A percentile compares a stretch with the other conserved stretches of the same genome.
These are phyloP conservation scores for Hamamelis virginiana DNA, from an alignment of 164 flowering plant genomes.

Conservation along the genomic window DNA sequence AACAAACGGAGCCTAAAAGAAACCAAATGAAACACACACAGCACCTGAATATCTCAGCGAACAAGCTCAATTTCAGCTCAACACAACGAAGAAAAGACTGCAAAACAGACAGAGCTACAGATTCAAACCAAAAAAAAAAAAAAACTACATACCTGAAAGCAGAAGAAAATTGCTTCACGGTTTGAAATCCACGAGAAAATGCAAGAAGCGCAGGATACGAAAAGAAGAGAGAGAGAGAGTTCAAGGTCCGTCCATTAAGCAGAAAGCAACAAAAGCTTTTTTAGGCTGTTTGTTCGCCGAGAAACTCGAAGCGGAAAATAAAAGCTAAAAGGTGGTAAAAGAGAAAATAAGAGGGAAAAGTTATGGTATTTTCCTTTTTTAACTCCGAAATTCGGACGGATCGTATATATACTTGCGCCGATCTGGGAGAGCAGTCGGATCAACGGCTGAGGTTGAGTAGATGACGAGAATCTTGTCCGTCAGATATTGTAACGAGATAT, in stretches of 20 bases:
- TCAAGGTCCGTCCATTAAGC: slow-evolving; percentile 62
- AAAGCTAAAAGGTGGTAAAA: slow-evolving; percentile 17
- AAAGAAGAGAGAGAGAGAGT: slow-evolving; percentile 11
- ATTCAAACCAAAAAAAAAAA: too few species aligned
- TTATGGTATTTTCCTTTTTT: not conserved
- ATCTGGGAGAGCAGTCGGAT: slow-evolving; percentile 10
- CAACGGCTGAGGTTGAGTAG: slow-evolving; percentile 6
- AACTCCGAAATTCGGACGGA: slow-evolving; percentile 1
- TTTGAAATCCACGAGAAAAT: not conserved
- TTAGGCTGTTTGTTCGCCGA: slow-evolving; percentile 21
- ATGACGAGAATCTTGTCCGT: slow-evolving; percentile 15
- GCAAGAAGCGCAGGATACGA: slow-evolving; percentile 21
- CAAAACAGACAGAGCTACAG: not conserved
- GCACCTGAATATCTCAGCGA: not conserved
- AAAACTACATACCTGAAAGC: slow-evolving; percentile 16
- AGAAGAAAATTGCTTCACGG: slow-evolving; percentile 1
- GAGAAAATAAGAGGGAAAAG: slow-evolving; percentile 12
- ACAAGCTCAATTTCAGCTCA: not conserved
- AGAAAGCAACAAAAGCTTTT: slow-evolving; percentile 43
- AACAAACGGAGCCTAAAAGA: not conserved
- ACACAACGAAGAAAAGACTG: not conserved
- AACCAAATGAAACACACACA: not conserved
- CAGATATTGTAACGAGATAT: too few species aligned
- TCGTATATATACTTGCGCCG: slow-evolving; percentile 8
- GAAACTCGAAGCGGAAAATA: slow-evolving; percentile 26